Base-by-base conservation (phyloP, 495 filamentous ascomycete genomes). In the Glarea lozoyensis region DNA sequence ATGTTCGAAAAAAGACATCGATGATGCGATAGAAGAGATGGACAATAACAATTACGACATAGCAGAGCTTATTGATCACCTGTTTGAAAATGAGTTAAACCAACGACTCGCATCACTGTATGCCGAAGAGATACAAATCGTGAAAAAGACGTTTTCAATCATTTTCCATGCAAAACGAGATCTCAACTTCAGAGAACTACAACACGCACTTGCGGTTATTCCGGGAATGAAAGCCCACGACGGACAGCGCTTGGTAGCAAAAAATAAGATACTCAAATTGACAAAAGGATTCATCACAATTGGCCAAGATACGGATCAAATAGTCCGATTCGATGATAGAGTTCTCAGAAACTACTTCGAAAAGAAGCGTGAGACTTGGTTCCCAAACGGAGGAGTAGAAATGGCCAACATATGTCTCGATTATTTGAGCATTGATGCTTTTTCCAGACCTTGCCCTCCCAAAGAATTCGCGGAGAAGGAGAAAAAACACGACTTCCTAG, bases 291-390 rank as follows among this genome's bases (percentile, higher is more conserved):
- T 62, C 6, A 18, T 62, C 0, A 43, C 25, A 1, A 42, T 60
- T 15, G 46, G 48, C 2, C 19, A 13, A 27, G 46, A 53, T 32
- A 50, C 12, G 0, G 35, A 46, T 0, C 25, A 6, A 1, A 40
- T 32, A 1, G 54, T 59, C 2, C 43, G 52, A 33, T 38, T 62
- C 0, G 45, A 43, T 23, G 53, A 60, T 34, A 32, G 18, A 3
- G 58, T 57, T 1, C 42, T 49, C 2, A 39, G 50, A 17, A 48
- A 58, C 27, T 62, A 60, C 20, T 53, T 62, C 18, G 40, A 48
- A n/a, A 36, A 49, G 5, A 46, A 19, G 13, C 45, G 41, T 4
- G 18, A 46, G 2, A 27, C 37, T 9, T 55, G 50, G 45, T 54
- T 62, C 34, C 24, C 40, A 1, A 37, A 35, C 21, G 42, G 43